These are phyloP conservation scores for Podila epicladia DNA, from an alignment of 192 early-diverging fungal genomes.

Conservation along the genomic window DNA sequence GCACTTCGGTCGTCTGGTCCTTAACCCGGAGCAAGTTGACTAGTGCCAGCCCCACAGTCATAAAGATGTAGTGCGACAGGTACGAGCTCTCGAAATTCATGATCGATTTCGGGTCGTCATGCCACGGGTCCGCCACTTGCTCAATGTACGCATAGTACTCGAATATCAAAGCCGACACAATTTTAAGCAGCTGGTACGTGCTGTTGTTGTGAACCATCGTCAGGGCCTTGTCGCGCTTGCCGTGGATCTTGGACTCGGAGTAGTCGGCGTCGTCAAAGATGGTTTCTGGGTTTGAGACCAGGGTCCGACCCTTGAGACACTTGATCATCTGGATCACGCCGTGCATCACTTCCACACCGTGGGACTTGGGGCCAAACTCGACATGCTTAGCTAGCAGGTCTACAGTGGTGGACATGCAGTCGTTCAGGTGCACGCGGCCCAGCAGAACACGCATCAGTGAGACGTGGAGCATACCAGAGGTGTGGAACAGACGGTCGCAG, in stretches of 20 bases:
- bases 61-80: slow-evolving; percentile 37
- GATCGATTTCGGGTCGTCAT: slow-evolving; percentile 47
- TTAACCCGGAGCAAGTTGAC: slow-evolving; percentile 18
- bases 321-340: slow-evolving; percentile 44
- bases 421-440: slow-evolving; percentile 32
- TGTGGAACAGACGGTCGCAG: slow-evolving; percentile 46
- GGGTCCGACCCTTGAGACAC: slow-evolving; percentile 35
- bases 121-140: slow-evolving; percentile 32
- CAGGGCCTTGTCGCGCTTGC: neutral
- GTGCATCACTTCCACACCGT: slow-evolving; percentile 50
- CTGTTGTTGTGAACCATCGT: slow-evolving; percentile 41
- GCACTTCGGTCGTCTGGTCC: slow-evolving; percentile 7
- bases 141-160: slow-evolving; percentile 31
- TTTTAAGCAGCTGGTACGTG: slow-evolving; percentile 43
- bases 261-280: slow-evolving; percentile 44
- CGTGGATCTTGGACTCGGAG: slow-evolving; percentile 19
- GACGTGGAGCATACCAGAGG: slow-evolving; percentile 43
- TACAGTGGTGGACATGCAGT: slow-evolving; percentile 31
- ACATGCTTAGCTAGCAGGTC: slow-evolving; percentile 35
- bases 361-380: slow-evolving; percentile 45
- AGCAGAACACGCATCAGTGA: slow-evolving; percentile 32
- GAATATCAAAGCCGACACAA: slow-evolving; percentile 28
- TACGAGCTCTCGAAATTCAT: slow-evolving; percentile 47
- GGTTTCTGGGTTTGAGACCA: slow-evolving; percentile 24
- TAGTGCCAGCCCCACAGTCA: slow-evolving; percentile 16